Conservation (phyloP, 2,329 filamentous ascomycete species). For the Claviceps quebecensis region DNA sequence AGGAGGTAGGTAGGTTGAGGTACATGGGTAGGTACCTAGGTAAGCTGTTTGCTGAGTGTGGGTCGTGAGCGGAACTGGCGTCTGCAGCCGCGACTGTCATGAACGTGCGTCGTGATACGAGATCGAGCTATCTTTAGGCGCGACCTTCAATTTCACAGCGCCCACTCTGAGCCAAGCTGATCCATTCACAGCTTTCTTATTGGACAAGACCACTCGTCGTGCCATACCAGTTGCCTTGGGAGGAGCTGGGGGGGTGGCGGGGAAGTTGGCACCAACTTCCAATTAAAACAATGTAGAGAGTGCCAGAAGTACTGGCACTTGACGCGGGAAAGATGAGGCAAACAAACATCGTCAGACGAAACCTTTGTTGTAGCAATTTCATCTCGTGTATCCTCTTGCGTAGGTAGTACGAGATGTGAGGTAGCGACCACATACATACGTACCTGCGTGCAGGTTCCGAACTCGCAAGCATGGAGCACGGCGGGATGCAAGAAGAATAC, state of each 20-base stretch:
- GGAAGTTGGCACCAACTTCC: not conserved
- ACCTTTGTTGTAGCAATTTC: not conserved
- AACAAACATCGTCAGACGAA: not conserved
- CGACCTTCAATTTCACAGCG: not conserved
- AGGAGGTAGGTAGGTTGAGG: too few species aligned
- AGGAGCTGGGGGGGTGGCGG: not conserved
- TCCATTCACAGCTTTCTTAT: not conserved
- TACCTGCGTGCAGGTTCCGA: not conserved
- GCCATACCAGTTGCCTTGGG: not conserved
- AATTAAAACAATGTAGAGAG: not conserved
- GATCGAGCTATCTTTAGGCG: constrained; percentile 1
- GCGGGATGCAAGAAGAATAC: too few species aligned
- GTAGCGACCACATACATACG: not conserved
- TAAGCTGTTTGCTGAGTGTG: not conserved
- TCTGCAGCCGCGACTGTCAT: constrained; percentile 4
- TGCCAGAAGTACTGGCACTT: not conserved
- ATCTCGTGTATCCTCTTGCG: not conserved
- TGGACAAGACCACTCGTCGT: not conserved
- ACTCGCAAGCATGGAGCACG: too few species aligned
- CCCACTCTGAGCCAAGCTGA: not conserved
- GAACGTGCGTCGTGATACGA: constrained; percentile 1
- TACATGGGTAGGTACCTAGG: not conserved
- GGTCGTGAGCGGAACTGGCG: constrained; percentile 1
- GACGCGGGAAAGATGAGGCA: not conserved
- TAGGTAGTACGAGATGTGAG: not conserved